Base-by-base conservation (phyloP, 1,284 basidiomycete genomes). In the Sanghuangporus baumii region DNA sequence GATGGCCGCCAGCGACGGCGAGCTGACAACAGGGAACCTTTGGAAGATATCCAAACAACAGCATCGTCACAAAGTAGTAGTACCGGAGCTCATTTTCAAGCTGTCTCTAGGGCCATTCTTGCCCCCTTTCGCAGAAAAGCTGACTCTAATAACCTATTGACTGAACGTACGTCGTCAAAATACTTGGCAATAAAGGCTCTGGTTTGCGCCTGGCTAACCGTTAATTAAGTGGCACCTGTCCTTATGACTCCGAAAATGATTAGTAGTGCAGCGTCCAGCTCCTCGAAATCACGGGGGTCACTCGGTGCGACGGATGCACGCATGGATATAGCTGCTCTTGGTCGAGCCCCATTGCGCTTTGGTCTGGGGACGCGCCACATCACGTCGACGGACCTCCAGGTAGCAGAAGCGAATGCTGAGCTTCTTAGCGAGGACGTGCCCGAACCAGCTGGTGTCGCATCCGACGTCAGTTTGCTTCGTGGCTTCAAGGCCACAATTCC, bases 401-500 rank as follows among this genome's bases (percentile, higher is more conserved):
- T 95, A 65, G 82, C 90, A 46, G 93, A 95, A 76, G 89, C 86
- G 5, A 88, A 89, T 6, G 88, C 89, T 38, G 85, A 88, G 66
- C 78, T 96, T 11, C 81, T 94, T n/a, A 77, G 80, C 11, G 79
- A 82, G 4, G 85, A 89, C 20, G 83, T 94, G 2, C 88, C 90
- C 8, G 88, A 87, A 66, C 82, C 81, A 6, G 83, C 84, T 26
- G 84, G 82, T 43, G 78, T 84, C 26, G 84, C 84, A 6, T 80
- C 81, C 37, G 81, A 85, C 69, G 86, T 93, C 59, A 88, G 88
- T 70, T 78, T 97, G 34, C 78, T 95, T 47, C 84, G 88, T 50
- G 94, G 94, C 0, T 97, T 96, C 74, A 89, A 91, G 68, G 94
- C 94, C 36, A 96, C 94, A 1, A 90, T 96, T 57, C 94, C 94